Evolutionary conservation across 768 basidiomycete species (phyloP).

Genomic region (Hypsizygus marmoreus): DNA sequence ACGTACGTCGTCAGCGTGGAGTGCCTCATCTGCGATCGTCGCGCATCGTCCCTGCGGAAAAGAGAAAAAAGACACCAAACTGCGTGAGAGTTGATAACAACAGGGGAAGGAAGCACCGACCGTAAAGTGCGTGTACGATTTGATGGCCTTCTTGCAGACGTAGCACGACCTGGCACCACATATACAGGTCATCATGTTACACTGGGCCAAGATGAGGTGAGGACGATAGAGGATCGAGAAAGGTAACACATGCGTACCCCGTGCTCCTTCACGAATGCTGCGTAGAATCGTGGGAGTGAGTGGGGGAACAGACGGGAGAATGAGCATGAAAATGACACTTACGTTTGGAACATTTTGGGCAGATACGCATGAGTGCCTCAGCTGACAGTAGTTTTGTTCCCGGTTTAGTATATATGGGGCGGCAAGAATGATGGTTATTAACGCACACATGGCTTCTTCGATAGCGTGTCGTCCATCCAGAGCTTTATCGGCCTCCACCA

Average conservation of each 20-base stretch:
- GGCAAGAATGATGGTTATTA: neutral
- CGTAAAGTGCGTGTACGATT: conserved; percentile 80
- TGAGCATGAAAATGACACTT: conserved; percentile 14
- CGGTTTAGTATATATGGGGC: conserved; percentile 7
- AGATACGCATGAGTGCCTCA: conserved; percentile 81
- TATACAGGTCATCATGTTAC: conserved; percentile 90
- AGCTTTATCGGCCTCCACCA: conserved; percentile 71
- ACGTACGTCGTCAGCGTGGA: too few relatives aligned
- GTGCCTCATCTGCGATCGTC: too few relatives aligned
- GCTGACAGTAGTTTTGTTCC: conserved; percentile 47
- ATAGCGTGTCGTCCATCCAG: conserved; percentile 76
- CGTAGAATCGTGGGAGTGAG: conserved; percentile 8
- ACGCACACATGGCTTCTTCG: conserved; percentile 92
- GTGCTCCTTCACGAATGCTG: conserved; percentile 78
- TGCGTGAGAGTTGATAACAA: too few relatives aligned
- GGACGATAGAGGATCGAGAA: neutral
- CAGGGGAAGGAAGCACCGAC: too few relatives aligned
- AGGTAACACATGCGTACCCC: conserved; percentile 52
- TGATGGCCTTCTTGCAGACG: conserved; percentile 73
- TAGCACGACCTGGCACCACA: conserved; percentile 84
- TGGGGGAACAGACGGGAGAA: conserved; percentile 3
- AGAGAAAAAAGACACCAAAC: too few relatives aligned
- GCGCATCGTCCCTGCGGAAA: too few relatives aligned
- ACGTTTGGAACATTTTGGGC: conserved; percentile 87
- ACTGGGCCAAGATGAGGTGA: conserved; percentile 44